Base-by-base conservation (phyloP, 2,329 filamentous ascomycete species). In the Verticillium albo-atrum region DNA sequence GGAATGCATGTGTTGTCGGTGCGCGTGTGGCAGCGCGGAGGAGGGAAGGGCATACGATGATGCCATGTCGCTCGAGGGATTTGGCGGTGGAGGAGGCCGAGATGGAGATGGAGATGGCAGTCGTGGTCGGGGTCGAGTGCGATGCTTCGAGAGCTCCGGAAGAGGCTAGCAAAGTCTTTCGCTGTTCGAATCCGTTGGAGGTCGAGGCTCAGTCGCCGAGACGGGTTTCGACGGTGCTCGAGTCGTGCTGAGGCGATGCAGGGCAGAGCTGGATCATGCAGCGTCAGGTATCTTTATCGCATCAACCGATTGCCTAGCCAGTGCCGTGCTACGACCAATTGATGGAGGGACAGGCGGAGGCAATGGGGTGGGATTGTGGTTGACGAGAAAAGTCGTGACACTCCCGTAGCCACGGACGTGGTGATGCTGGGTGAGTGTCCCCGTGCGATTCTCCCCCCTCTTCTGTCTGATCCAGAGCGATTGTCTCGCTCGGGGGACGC, bases 41-140 rank as follows among this genome's bases (percentile, higher is more conserved):
- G 80, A 77, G n/a, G 82, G 82, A 58, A 85, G 70, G 56, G 77
- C 75, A 68, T 83, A 85, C 25, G 82, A 79, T 37, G 82, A 79
- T 61, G 79, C 76, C 79, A 82, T 82, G 59, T 60, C 50, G n/a
- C 23, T 27, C 5, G 30, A 27, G 26, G 54, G 54, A 7, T 53
- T 26, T 53, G 25, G 26, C 25, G 28, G 12, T 12, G 10, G 7
- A 26, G 51, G 51, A 28, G 25, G 51, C 34, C 35, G 12, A 20
- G 55, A n/a, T 35, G 54, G 27, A 53, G 26, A 26, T 42, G 9
- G 55, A 23, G n/a, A 15, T 37, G 30, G 30, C 30, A 9, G 30
- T 14, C 30, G 30, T 23, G 32, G 55, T 61, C 55, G 55, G 20
- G 23, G 42, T 4, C 10, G n/a, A 23, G 15, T 6, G n/a, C 25